These are phyloP conservation scores for Phaseolus lunatus DNA, from an alignment of 306 rosid species.

Conservation along the genomic window DNA sequence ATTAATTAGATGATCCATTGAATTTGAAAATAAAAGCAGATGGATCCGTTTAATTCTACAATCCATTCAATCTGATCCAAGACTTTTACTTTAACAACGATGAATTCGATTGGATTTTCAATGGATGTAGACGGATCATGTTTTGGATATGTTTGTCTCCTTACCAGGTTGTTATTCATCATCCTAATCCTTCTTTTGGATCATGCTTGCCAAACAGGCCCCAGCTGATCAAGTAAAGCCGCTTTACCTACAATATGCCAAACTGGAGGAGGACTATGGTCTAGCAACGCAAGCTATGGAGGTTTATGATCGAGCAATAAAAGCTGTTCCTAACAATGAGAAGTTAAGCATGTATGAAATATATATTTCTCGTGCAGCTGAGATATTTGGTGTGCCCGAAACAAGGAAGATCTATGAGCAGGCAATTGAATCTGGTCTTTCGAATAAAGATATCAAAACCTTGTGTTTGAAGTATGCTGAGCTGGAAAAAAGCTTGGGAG, in stretches of 20 bases:
- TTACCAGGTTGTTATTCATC: not conserved
- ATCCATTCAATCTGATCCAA: too few relatives aligned
- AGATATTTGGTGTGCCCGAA: slow-evolving; percentile 56
- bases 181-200: slow-evolving; percentile 36
- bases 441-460: slow-evolving; percentile 85
- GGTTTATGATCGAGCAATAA: slow-evolving; percentile 55
- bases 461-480: slow-evolving; percentile 92
- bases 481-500: slow-evolving; percentile 94
- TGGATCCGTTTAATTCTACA: too few relatives aligned
- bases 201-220: slow-evolving; percentile 47
- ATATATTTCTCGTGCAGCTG: slow-evolving; percentile 86
- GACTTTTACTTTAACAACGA: too few relatives aligned
- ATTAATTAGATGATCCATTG: too few relatives aligned
- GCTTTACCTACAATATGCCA: slow-evolving; percentile 56
- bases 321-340: slow-evolving; percentile 55
- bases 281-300: slow-evolving; percentile 56
- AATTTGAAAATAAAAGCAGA: too few relatives aligned
- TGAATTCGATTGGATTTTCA: too few relatives aligned
- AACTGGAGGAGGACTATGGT: slow-evolving; percentile 59
- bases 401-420: slow-evolving; percentile 56
- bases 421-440: slow-evolving; percentile 76
- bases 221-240: slow-evolving; percentile 59
- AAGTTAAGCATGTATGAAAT: slow-evolving; percentile 74
- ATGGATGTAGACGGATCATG: not conserved
- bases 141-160: not conserved